Conservation (phyloP, 371 early-diverging fungal genomes). For the Mortierella sp. region DNA sequence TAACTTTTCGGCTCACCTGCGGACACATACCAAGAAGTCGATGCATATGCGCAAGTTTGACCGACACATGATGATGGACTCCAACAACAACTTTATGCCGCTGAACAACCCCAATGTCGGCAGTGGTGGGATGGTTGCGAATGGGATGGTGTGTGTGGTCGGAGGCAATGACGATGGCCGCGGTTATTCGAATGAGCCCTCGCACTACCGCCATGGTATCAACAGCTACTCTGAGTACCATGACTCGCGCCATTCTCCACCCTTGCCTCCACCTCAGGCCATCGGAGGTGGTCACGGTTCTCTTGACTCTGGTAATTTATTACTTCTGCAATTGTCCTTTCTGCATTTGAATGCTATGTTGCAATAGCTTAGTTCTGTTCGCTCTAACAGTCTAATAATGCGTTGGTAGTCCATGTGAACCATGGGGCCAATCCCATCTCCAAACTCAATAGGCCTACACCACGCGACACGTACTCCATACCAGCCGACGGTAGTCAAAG, state of each 20-base stretch:
- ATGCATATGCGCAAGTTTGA: constrained; percentile 34
- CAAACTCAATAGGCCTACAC: constrained; percentile 15
- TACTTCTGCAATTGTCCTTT: not conserved
- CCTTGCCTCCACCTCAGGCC: constrained; percentile 7
- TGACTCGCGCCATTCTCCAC: constrained; percentile 9
- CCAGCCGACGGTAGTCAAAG: constrained; percentile 2
- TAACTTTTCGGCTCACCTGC: constrained; percentile 75
- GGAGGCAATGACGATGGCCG: constrained; percentile 12
- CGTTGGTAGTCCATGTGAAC: constrained; percentile 32
- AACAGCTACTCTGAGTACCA: constrained; percentile 11
- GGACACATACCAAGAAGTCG: constrained; percentile 64
- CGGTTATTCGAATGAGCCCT: not conserved
- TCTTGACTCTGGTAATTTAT: constrained; percentile 11
- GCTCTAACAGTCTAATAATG: constrained; percentile 29
- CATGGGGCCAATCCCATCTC: constrained; percentile 27
- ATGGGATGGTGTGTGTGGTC: constrained; percentile 15
- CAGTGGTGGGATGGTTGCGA: constrained; percentile 8
- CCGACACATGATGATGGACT: constrained; percentile 28
- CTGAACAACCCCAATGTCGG: not conserved
- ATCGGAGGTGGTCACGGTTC: not conserved
- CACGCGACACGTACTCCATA: constrained; percentile 11
- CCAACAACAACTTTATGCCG: constrained; percentile 17
- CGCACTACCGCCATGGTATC: constrained; percentile 14
- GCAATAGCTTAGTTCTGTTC: not conserved
- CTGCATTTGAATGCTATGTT: not conserved